phyloP scores from a whole-genome alignment of 2,329 filamentous ascomycete genomes.

The Fusarium robinianum region DNA sequence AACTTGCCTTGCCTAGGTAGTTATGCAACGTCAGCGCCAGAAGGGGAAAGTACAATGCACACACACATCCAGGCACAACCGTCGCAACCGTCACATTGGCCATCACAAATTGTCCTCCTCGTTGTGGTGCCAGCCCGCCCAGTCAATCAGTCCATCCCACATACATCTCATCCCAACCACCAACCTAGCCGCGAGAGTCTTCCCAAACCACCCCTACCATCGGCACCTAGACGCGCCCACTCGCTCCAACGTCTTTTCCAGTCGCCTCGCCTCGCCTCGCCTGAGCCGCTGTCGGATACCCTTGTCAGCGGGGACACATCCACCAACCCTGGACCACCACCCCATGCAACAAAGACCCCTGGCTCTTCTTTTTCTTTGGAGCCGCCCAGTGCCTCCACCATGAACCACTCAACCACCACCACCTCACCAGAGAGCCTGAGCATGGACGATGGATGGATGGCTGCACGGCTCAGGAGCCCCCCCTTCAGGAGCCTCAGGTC shows the following conservation, averaged over 20 bases:
- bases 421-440: slow-evolving; percentile 34
- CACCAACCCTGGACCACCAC: slow-evolving; percentile 16
- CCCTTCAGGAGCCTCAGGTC: slow-evolving; percentile 17
- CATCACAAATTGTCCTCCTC: slow-evolving; percentile 22
- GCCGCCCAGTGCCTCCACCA: slow-evolving; percentile 26
- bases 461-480: slow-evolving; percentile 26
- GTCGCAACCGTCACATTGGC: slow-evolving; percentile 30
- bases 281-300: slow-evolving; percentile 24
- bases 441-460: slow-evolving; percentile 27
- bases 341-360: slow-evolving; percentile 8
- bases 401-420: slow-evolving; percentile 30
- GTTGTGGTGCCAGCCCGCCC: slow-evolving; percentile 25
- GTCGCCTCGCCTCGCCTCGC: slow-evolving; percentile 25
- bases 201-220: slow-evolving; percentile 11
- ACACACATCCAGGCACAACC: slow-evolving; percentile 27
- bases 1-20: too few relatives aligned
- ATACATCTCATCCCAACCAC: neutral
- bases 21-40: too few relatives aligned
- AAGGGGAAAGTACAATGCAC: slow-evolving; percentile 10
- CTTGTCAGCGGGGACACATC: slow-evolving; percentile 18
- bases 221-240: slow-evolving; percentile 26
- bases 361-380: slow-evolving; percentile 25
- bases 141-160: slow-evolving; percentile 32
- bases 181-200: neutral
- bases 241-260: slow-evolving; percentile 7